Evolutionary conservation across 208 protist genomes (phyloP).

Genomic region (Wallacemonas sp.): DNA sequence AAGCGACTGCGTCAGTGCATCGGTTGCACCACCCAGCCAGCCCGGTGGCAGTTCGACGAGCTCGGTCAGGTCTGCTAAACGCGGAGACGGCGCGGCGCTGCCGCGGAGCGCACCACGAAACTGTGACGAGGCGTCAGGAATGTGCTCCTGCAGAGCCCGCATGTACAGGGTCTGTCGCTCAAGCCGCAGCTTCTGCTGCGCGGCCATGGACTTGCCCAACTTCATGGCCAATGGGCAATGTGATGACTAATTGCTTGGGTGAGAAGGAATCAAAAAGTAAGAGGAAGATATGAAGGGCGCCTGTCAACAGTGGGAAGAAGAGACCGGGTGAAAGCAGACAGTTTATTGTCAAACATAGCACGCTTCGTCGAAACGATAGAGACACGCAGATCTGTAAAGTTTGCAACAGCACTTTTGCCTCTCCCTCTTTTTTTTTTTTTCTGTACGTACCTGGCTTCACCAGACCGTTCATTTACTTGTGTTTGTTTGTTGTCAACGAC

Average conservation of each 20-base stretch:
- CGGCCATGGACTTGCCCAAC: slow-evolving; percentile 6
- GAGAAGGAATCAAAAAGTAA: neutral
- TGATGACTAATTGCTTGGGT: neutral
- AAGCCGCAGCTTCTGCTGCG: slow-evolving; percentile 7
- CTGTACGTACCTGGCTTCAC: too few relatives aligned
- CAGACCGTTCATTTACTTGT: too few relatives aligned
- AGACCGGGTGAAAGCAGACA: too few relatives aligned
- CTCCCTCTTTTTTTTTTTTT: too few relatives aligned
- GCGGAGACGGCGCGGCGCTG: neutral
- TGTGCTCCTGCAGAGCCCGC: slow-evolving; percentile 11
- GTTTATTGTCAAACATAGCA: too few relatives aligned
- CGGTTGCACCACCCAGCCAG: slow-evolving; percentile 25
- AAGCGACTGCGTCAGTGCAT: slow-evolving; percentile 31
- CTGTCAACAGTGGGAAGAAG: too few relatives aligned
- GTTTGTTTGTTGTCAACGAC: too few relatives aligned
- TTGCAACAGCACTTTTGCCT: too few relatives aligned
- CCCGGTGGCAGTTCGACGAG: slow-evolving; percentile 13
- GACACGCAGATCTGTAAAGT: too few relatives aligned
- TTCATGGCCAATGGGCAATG: neutral
- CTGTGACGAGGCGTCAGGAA: neutral
- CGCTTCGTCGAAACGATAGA: too few relatives aligned
- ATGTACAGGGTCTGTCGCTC: slow-evolving; percentile 7
- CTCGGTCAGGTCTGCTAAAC: neutral
- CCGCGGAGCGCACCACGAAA: neutral
- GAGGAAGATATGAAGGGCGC: too few relatives aligned